phyloP scores from a whole-genome alignment of 2,329 filamentous ascomycete species.

The Oidium heveae region DNA sequence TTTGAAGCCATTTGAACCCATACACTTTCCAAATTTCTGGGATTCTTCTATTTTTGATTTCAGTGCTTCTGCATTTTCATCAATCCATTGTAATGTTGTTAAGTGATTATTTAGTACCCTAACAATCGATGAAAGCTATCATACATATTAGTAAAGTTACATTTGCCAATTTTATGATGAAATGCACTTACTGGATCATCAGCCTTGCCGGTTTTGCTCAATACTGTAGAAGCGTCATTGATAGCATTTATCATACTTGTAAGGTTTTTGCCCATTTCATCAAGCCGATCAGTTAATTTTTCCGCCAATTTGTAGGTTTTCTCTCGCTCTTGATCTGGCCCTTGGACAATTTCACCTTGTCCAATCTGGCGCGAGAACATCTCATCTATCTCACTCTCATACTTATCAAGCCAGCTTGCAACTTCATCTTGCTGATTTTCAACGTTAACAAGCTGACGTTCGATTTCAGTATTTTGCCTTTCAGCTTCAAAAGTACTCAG shows the following conservation, averaged over 20 bases:
- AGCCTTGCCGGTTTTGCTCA: conserved; percentile 72
- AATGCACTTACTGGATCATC: conserved; percentile 51
- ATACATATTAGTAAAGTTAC: conserved; percentile 2
- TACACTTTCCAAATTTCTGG: conserved; percentile 48
- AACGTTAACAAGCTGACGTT: conserved; percentile 68
- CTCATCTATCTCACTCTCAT: conserved; percentile 75
- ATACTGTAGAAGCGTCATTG: conserved; percentile 67
- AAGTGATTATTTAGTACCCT: conserved; percentile 85
- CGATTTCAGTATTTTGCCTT: conserved; percentile 75
- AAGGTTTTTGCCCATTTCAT: conserved; percentile 82
- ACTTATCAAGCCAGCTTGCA: conserved; percentile 65
- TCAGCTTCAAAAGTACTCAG: conserved; percentile 83
- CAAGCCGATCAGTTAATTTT: conserved; percentile 69
- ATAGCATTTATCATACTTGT: conserved; percentile 96
- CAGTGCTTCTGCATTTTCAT: conserved; percentile 55
- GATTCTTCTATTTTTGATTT: conserved; percentile 62
- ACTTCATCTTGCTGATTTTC: conserved; percentile 87
- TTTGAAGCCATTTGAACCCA: conserved; percentile 27
- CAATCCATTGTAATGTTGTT: conserved; percentile 78
- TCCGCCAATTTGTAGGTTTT: conserved; percentile 90
- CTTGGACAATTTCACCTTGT: conserved; percentile 50
- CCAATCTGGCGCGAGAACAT: conserved; percentile 61
- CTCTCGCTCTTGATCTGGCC: conserved; percentile 87
- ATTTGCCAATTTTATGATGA: background rate
- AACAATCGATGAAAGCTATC: conserved; percentile 76